phyloP scores from a whole-genome alignment of 1,139 yeast genomes.

The Meyerozyma carpophila region DNA sequence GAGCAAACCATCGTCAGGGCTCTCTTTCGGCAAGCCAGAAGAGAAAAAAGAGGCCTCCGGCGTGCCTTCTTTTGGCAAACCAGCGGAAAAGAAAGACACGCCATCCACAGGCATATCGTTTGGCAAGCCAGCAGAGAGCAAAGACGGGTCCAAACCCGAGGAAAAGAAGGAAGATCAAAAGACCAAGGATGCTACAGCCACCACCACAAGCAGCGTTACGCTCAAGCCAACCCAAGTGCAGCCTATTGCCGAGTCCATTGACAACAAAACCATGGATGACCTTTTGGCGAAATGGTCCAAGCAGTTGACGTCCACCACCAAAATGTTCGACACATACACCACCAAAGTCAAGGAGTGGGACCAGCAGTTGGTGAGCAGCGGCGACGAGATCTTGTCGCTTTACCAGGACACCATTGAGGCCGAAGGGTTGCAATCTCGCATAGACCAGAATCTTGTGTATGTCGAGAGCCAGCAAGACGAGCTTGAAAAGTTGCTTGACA shows the following conservation, averaged over 20 bases:
- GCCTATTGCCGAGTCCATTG: slow-evolving; percentile 71
- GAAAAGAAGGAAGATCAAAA: slow-evolving; percentile 4
- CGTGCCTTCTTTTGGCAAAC: slow-evolving; percentile 11
- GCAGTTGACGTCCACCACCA: slow-evolving; percentile 69
- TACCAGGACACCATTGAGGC: slow-evolving; percentile 78
- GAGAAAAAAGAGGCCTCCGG: slow-evolving; percentile 11
- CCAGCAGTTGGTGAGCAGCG: slow-evolving; percentile 66
- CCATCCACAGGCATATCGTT: slow-evolving; percentile 9
- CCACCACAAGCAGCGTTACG: slow-evolving; percentile 9
- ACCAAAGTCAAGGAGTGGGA: slow-evolving; percentile 1
- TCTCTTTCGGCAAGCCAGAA: slow-evolving; percentile 16
- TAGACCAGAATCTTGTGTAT: slow-evolving; percentile 82
- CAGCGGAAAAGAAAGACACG: slow-evolving; percentile 9
- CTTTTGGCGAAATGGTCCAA: slow-evolving; percentile 90
- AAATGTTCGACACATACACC: slow-evolving; percentile 52
- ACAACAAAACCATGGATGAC: slow-evolving; percentile 90
- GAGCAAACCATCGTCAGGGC: slow-evolving; percentile 7
- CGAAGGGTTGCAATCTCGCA: slow-evolving; percentile 76
- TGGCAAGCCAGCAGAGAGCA: slow-evolving; percentile 12
- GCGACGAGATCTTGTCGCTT: slow-evolving; percentile 75
- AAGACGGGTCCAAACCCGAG: slow-evolving; percentile 3
- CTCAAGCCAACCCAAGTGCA: slow-evolving; percentile 46
- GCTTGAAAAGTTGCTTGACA: slow-evolving; percentile 72
- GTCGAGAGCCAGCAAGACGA: slow-evolving; percentile 93
- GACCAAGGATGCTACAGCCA: slow-evolving; percentile 9